These are phyloP conservation scores for Colletotrichum tropicicola DNA, from an alignment of 2,329 filamentous ascomycete species.

Conservation along the genomic window DNA sequence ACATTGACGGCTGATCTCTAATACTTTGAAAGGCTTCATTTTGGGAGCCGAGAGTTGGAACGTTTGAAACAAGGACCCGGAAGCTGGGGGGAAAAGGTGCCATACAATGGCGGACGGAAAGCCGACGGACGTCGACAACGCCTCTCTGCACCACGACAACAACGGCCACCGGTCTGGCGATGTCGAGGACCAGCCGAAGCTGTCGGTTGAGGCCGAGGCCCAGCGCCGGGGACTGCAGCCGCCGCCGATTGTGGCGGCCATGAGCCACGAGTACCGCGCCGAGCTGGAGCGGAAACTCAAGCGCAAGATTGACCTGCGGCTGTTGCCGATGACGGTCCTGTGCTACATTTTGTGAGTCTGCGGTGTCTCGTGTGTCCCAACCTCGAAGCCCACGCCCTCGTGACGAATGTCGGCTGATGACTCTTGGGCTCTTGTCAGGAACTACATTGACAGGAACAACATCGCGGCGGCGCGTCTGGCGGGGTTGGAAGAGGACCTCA, in stretches of 20 bases:
- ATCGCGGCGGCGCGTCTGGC: constrained; percentile 65
- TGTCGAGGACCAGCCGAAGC: not conserved
- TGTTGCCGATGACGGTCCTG: constrained; percentile 62
- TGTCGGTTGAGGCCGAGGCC: constrained; percentile 5
- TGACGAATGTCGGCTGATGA: not conserved
- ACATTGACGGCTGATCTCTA: too few species aligned
- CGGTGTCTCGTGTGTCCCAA: not conserved
- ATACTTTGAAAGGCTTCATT: too few species aligned
- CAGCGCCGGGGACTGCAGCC: constrained; percentile 18
- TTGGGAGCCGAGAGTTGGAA: too few species aligned
- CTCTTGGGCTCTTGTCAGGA: too few species aligned
- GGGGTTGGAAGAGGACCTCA: constrained; percentile 50
- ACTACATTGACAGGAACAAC: constrained; percentile 30
- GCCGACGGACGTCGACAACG: constrained; percentile 15
- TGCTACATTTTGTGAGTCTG: constrained; percentile 52
- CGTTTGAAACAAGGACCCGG: too few species aligned
- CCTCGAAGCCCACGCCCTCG: not conserved
- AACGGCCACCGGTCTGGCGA: not conserved
- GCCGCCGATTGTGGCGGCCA: constrained; percentile 17
- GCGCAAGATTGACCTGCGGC: constrained; percentile 49
- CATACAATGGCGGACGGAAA: constrained; percentile 19
- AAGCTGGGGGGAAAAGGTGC: not conserved
- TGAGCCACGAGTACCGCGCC: constrained; percentile 20
- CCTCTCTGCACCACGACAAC: constrained; percentile 9
- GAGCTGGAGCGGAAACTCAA: constrained; percentile 41